Evolutionary conservation across 257 asterid genomes (phyloP), one percentile per base, ranked within the genome.

Genomic region (Rehmannia glutinosa): DNA sequence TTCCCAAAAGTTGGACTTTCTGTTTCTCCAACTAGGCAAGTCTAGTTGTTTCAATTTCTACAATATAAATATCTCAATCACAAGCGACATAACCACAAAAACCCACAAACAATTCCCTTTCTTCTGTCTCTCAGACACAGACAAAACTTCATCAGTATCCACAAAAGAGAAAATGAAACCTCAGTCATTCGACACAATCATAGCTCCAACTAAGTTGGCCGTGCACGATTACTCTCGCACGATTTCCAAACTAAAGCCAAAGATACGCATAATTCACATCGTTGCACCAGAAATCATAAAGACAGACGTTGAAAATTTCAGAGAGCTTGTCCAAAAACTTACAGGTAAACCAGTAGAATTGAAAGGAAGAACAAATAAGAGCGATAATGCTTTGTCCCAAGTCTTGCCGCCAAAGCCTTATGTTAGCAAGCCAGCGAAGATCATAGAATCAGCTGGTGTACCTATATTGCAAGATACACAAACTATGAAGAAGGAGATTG

Each of bases 241-340:
- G 8, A 77, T 83, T 56, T 72, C 74, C 75, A 84, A 81, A 66
- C 33, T 63, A 28, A 88, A 80, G 86, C 95, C 96, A 0, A 88
- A 84, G 76, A 86, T 88, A 17, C 92, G 97, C 70, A 83, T 91
- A 74, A 86, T 86, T 72, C 96, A 91, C 84, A 70, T 88, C 52
- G 77, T 84, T 27, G 89, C 88, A 41, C 96, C 96, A 4, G 75
- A 88, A 46, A 80, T 91, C 70, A 91, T 91, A 58, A 86, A 82
- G 75, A 84, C 95, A 4, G 85, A 82, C 28, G 92, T 71, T 4
- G 80, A 82, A 50, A 79, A 86, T 45, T 91, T 91, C 73, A 77
- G 87, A 8, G 82, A 75, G 72, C 87, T 91, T 17, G 97, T 91
- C 1, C 97, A 91, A 58, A 84, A 84, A 66, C 89, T 91, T 46